Percentiles rank a stretch among this genome's conserved stretches.
phyloP scores from a whole-genome alignment of 2,329 filamentous ascomycete species.

The Fusarium luffae region DNA sequence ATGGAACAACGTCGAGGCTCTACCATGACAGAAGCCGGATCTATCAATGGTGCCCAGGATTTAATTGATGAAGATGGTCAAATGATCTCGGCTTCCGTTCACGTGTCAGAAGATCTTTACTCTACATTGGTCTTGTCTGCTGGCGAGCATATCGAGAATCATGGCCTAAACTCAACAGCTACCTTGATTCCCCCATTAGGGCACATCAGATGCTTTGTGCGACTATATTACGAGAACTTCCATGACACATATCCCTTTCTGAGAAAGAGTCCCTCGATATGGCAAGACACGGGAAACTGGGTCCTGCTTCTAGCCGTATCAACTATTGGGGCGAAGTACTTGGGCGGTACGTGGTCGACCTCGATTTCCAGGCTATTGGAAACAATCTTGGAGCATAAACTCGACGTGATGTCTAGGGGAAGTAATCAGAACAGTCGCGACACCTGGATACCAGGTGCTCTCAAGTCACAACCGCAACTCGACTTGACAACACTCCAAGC shows the following conservation, averaged over 20 bases:
- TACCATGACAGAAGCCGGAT: background rate
- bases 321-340: slow-evolving; percentile 8
- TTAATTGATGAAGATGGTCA: background rate
- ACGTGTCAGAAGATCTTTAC: slow-evolving; percentile 8
- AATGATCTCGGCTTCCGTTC: background rate
- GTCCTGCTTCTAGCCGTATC: slow-evolving; percentile 14
- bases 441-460: slow-evolving; percentile 5
- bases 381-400: background rate
- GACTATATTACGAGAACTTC: slow-evolving; percentile 30
- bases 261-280: slow-evolving; percentile 3
- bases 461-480: background rate
- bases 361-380: slow-evolving; percentile 9
- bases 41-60: background rate
- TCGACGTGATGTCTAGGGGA: background rate
- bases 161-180: background rate
- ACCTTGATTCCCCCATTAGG: slow-evolving; percentile 14
- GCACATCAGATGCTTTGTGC: slow-evolving; percentile 11
- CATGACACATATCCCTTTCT: slow-evolving; percentile 34
- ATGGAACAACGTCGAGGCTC: background rate
- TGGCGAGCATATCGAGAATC: background rate
- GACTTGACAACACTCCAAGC: slow-evolving; percentile 11
- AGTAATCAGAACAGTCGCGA: background rate
- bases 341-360: slow-evolving; percentile 1
- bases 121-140: background rate
- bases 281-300: background rate